Evolutionary conservation across 2,329 filamentous ascomycete species (phyloP).

Genomic region (Calcarisporium arbuscula): DNA sequence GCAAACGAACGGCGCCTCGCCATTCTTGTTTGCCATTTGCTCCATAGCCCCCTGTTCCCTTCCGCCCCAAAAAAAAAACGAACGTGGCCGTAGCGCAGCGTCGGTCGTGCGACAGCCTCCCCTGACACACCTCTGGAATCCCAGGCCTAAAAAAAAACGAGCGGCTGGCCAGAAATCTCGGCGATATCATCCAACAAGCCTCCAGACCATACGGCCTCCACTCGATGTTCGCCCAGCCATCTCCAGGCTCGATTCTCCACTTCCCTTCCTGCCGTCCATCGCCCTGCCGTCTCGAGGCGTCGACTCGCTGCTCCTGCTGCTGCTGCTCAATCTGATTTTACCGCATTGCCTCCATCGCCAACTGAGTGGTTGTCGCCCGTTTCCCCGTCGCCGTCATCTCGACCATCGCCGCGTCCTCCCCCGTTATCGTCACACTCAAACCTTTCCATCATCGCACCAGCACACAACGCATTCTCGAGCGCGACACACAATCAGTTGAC

Average conservation of each 20-base stretch:
- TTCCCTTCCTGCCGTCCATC: conserved; percentile 18
- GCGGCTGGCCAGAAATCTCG: conserved; percentile 27
- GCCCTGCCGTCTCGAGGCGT: conserved; percentile 17
- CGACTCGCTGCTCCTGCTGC: conserved; percentile 10
- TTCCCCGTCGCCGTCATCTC: conserved; percentile 1
- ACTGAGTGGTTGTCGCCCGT: conserved; percentile 7
- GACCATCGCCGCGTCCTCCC: conserved; percentile 3
- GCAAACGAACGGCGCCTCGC: background rate
- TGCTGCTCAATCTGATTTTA: conserved; percentile 3
- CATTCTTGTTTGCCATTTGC: background rate
- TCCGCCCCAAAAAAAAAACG: too few species aligned
- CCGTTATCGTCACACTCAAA: background rate
- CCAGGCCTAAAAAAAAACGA: conserved; percentile 23
- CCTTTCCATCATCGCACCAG: background rate
- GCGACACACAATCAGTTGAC: conserved; percentile 15
- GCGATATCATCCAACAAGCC: conserved; percentile 20
- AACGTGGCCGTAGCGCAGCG: too few species aligned
- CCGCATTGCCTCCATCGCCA: background rate
- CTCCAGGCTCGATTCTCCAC: conserved; percentile 29
- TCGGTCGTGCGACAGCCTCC: conserved; percentile 5
- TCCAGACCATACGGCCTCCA: too few species aligned
- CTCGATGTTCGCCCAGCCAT: conserved; percentile 42
- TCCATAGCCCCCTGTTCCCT: background rate
- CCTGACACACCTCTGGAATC: conserved; percentile 11
- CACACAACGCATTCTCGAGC: conserved; percentile 6